Evolutionary conservation across 352 stramenopile genomes (phyloP), one percentile per base, ranked within the genome.

Genomic region (Phytophthora crassamura): DNA sequence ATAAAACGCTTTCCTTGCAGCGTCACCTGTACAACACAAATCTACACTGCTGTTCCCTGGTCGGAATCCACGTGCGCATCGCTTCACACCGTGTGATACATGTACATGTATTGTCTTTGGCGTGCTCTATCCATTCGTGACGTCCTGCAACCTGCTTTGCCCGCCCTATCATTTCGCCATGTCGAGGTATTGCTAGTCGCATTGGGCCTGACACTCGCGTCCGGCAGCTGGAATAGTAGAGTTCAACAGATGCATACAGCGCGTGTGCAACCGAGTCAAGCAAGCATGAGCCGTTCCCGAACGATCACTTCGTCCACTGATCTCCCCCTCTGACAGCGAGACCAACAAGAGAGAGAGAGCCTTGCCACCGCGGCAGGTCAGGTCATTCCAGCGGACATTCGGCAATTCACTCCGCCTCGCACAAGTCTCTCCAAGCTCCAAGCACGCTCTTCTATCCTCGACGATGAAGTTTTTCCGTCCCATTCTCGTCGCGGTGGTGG

Each of bases 401-500:
- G 11, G 9, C 47, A 57, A 66, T 60, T 61, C 36, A 41, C 48
- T 47, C 53, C 41, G 22, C 35, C 28, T 22, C 4, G 41, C 20
- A 34, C 52, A 69, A 64, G 42, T 51, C 32, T 34, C 12, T 18
- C 28, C 9, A 22, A 36, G 11, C 28, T 22, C 28, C 36, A n/a
- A 42, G 9, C 18, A 7, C 42, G 15, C 12, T 14, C 41, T 14
- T 14, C 14, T 2, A 10, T n/a, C 43, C 60, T 20, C 40, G 14
- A 40, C 46, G 43, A 72, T 72, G 64, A 68, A 68, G 51, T 58
- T 72, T 30, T 67, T 67, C 42, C 48, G 40, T 16, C 56, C 64
- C 43, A 48, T 72, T 62, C 42, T 68, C 50, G 46, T 72, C 43
- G 64, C 49, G 12, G 58, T 68, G 15, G 50, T 68, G 22, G 38